phyloP scores from a whole-genome alignment of 208 protist genomes.

The Leishmania turanica region DNA sequence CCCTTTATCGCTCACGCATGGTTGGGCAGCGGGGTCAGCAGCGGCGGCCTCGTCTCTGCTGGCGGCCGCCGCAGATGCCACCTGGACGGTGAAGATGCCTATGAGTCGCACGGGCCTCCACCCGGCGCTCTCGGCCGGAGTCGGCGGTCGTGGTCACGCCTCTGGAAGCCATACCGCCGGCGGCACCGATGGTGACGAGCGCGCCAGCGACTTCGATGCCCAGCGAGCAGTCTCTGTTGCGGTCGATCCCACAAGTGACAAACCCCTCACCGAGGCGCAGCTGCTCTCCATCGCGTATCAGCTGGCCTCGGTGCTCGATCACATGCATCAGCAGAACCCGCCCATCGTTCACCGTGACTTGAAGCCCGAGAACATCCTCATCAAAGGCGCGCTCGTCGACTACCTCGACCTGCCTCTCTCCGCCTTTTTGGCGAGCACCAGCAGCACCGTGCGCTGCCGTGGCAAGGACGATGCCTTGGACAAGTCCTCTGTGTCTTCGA shows the following conservation, averaged over 20 bases:
- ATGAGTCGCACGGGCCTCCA: neutral
- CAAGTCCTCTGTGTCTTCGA: neutral
- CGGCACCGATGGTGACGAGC: neutral
- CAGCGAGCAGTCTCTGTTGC: neutral
- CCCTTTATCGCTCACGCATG: slow-evolving; percentile 6
- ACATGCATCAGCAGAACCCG: slow-evolving; percentile 88
- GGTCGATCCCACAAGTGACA: slow-evolving; percentile 26
- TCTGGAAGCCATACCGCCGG: neutral
- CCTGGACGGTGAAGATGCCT: slow-evolving; percentile 17
- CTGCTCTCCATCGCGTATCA: slow-evolving; percentile 84
- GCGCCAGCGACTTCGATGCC: neutral
- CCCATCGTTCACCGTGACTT: slow-evolving; percentile 98
- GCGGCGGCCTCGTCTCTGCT: neutral
- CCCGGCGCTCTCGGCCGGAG: neutral
- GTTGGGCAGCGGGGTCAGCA: neutral
- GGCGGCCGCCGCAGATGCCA: slow-evolving; percentile 15
- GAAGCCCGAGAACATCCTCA: slow-evolving; percentile 96
- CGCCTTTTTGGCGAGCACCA: neutral
- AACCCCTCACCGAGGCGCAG: slow-evolving; percentile 72
- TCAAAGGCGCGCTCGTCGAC: slow-evolving; percentile 45
- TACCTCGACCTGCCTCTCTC: slow-evolving; percentile 17
- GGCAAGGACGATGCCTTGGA: neutral
- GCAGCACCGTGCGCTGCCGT: neutral
- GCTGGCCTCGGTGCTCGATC: slow-evolving; percentile 62
- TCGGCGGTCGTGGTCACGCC: neutral